Percentiles rank a stretch among this genome's conserved stretches.
phyloP scores from a whole-genome alignment of 768 basidiomycete genomes.

The Russula foetens region DNA sequence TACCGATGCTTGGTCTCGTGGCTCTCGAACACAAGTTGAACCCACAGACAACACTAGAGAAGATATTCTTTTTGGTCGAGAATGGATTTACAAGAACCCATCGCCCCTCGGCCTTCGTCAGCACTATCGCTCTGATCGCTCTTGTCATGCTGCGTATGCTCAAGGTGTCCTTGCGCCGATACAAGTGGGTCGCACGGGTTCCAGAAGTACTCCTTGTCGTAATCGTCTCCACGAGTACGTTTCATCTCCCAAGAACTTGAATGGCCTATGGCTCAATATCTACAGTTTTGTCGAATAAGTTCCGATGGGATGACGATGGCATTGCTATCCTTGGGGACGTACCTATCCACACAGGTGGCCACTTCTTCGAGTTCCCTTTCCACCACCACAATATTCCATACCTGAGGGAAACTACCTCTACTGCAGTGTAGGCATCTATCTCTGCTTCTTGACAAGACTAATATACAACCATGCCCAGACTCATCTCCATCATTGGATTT shows the following conservation, averaged over 20 bases:
- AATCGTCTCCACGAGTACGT: constrained; percentile 69
- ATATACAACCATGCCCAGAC: constrained; percentile 30
- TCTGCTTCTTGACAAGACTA: neutral
- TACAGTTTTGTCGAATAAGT: constrained; percentile 58
- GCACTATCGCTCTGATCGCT: constrained; percentile 57
- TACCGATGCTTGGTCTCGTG: constrained; percentile 83
- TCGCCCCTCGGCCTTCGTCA: constrained; percentile 60
- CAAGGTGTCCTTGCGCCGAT: constrained; percentile 47
- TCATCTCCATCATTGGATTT: constrained; percentile 82
- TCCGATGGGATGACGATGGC: constrained; percentile 70
- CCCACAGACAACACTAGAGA: constrained; percentile 66
- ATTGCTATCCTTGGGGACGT: constrained; percentile 82
- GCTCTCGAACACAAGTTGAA: constrained; percentile 44
- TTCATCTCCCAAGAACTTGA: neutral
- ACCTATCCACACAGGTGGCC: constrained; percentile 45
- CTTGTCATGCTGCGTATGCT: constrained; percentile 55
- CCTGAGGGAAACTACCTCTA: constrained; percentile 74
- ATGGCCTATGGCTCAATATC: neutral
- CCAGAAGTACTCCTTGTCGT: constrained; percentile 92
- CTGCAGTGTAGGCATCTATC: constrained; percentile 50
- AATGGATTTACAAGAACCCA: constrained; percentile 52
- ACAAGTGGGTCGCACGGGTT: constrained; percentile 58
- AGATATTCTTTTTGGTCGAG: constrained; percentile 65
- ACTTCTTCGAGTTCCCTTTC: constrained; percentile 74
- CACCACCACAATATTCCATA: constrained; percentile 49